Evolutionary conservation across 2,329 filamentous ascomycete species (phyloP), one percentile per base, ranked within the genome.

Genomic region (Dactylellina leptospora): DNA sequence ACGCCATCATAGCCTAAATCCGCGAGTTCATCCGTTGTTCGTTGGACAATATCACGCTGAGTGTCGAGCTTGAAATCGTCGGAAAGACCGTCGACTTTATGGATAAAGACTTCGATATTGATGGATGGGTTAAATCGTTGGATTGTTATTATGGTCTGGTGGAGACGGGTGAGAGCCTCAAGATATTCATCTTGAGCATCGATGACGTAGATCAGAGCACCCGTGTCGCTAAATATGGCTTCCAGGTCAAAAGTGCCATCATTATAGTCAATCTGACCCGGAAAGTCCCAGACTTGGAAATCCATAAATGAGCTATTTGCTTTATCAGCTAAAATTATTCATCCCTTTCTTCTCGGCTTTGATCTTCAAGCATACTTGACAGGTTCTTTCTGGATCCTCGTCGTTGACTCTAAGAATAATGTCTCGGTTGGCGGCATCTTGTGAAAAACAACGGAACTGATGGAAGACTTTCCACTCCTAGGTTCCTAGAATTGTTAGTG

Each of bases 381-480:
- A 2, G 90, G 91, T 76, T 97, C 92, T 78, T 96, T 96, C 78
- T 96, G 92, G 74, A 97, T 96, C 28, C 91, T 86, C 8, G 92
- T 93, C 2, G 95, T 99, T 0, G 95, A 96, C 80, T 97, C 95
- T 16, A 99, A 85, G 77, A 96, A 99, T 13, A 99, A 82, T 0
- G 95, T 97, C 82, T 99, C 96, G 76, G 91, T 96, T 1, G 95
- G 93, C 2, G 93, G 92, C 78, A 97, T 88, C 80, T 99, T 99
- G 81, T 97, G 93, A 78, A 99, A 97, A n/a, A 99, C 93, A 50
- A 99, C 96, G 78, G 92, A 97, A 23, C 93, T 95, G 79, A 99
- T 97, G 4, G 95, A 99, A 0, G 95, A 97, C 80, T 99, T 99
- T 72, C 95, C 95, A 78, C 93, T 97, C 82, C 95, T 99, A 75